Evolutionary conservation across 2,329 filamentous ascomycete species (phyloP).

Genomic region (Alternaria conjuncta): DNA sequence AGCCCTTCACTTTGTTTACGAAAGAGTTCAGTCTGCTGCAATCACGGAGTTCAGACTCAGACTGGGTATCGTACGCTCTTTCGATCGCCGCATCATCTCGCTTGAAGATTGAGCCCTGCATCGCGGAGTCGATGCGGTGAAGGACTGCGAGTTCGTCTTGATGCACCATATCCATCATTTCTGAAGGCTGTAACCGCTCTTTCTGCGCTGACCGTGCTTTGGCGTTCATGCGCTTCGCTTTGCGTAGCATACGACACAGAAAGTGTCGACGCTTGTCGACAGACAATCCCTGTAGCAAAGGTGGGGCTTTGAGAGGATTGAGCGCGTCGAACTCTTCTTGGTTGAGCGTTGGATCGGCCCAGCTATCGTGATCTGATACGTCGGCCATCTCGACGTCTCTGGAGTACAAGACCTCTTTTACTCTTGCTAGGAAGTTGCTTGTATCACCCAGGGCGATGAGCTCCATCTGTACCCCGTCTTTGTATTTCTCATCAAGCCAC

Average conservation of each 20-base stretch:
- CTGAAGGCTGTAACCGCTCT: not conserved
- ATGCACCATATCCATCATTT: not conserved
- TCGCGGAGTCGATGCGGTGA: not conserved
- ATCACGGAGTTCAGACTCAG: not conserved
- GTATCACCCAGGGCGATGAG: not conserved
- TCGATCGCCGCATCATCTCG: not conserved
- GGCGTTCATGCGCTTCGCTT: not conserved
- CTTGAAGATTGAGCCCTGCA: not conserved
- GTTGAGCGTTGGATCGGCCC: not conserved
- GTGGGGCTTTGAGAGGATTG: not conserved
- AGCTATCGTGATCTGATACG: not conserved
- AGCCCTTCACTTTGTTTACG: not conserved
- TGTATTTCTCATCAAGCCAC: not conserved
- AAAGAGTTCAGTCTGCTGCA: not conserved
- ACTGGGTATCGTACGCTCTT: not conserved
- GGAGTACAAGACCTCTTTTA: not conserved
- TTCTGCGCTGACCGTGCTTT: not conserved
- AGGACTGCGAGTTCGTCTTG: not conserved
- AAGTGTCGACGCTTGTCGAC: not conserved
- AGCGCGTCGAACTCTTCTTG: not conserved
- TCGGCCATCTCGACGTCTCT: not conserved
- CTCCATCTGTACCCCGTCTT: not conserved
- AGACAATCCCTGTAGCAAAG: fast-evolving
- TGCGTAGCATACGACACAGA: not conserved
- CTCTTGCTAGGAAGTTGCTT: not conserved